Base-by-base conservation (phyloP, 2,329 filamentous ascomycete species). In the Stagonosporopsis vannaccii region DNA sequence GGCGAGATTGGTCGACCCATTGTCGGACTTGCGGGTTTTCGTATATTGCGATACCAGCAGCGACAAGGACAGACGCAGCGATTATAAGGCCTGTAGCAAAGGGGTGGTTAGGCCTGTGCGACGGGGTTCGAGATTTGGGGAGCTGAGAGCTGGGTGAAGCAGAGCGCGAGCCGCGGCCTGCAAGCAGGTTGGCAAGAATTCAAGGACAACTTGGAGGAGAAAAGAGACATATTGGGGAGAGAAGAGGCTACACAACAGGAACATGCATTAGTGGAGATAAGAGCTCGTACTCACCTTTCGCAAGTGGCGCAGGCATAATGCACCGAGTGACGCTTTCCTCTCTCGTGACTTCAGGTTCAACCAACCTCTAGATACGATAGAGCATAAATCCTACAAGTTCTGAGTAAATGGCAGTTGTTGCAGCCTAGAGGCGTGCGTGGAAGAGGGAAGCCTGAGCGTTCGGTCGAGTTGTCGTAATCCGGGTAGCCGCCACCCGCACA, bases 21-120 rank as follows among this genome's bases (percentile, higher is more conserved):
- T 82, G 79, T 71, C 84, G 80, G 56, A 88, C 80, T 68, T 87
- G 82, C 0, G 86, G 86, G 36, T 83, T 87, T 70, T 88, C 84
- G 72, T 87, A 87, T 41, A 87, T 81, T 48, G 86, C 86, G 46
- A 87, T 81, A 12, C 85, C 83, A 17, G 86, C 85, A 58, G 86
- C 86, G 48, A 87, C 81, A 52, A 88, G 77, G 36, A 88, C 80
- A 39, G 83, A 83, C 60, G 86, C 81, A 43, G 84, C 84, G 63
- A 88, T 82, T 60, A 89, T 84, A 61, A 87, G 80, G 68, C 85
- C 86, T 88, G 71, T 66, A 40, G 58, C 51, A 54, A 68, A 53
- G 30, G 66, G 65, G 44, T 64, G 63, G 64, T 72, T 71, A 74
- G 69, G 62, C 56, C 60, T 58, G 26, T 58, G 56, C 40, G 50